These are phyloP conservation scores for Zasmidium angulare DNA, from an alignment of 2,329 filamentous ascomycete genomes.

Conservation along the genomic window DNA sequence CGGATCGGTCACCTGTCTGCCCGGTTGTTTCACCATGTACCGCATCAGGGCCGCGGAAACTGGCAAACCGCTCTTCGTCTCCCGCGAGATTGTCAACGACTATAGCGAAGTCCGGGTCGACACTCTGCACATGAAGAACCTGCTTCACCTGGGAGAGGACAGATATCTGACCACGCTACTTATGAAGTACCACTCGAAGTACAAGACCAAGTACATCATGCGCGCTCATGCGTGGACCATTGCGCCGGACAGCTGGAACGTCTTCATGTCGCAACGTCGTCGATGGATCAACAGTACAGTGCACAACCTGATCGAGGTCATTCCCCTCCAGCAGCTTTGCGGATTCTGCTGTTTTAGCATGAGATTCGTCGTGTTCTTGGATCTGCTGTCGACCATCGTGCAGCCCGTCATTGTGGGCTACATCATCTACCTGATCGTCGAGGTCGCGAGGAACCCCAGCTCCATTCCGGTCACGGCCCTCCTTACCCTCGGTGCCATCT, in stretches of 20 bases:
- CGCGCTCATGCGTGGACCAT: conserved; percentile 94
- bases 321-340: conserved; percentile 89
- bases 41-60: conserved; percentile 90
- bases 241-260: conserved; percentile 87
- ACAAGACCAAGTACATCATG: conserved; percentile 98
- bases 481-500: conserved; percentile 89
- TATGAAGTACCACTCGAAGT: conserved; percentile 86
- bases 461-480: conserved; percentile 82
- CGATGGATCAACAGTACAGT: conserved; percentile 99
- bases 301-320: conserved; percentile 94
- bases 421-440: conserved; percentile 82
- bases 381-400: conserved; percentile 86
- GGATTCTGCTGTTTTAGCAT: conserved; percentile 99
- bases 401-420: conserved; percentile 91
- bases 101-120: conserved; percentile 95
- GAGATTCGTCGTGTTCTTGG: conserved; percentile 95
- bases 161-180: conserved; percentile 93
- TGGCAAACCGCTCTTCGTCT: conserved; percentile 95
- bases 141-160: conserved; percentile 95
- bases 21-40: conserved; percentile 99
- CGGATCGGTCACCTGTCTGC: conserved; percentile 93
- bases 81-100: conserved; percentile 80
- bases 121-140: conserved; percentile 97
- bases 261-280: conserved; percentile 97
- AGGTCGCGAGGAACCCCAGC: conserved; percentile 60